A percentile compares a stretch with the other conserved stretches of the same genome.
Conservation (phyloP, 768 basidiomycete species). For the Boletus sensibilis region DNA sequence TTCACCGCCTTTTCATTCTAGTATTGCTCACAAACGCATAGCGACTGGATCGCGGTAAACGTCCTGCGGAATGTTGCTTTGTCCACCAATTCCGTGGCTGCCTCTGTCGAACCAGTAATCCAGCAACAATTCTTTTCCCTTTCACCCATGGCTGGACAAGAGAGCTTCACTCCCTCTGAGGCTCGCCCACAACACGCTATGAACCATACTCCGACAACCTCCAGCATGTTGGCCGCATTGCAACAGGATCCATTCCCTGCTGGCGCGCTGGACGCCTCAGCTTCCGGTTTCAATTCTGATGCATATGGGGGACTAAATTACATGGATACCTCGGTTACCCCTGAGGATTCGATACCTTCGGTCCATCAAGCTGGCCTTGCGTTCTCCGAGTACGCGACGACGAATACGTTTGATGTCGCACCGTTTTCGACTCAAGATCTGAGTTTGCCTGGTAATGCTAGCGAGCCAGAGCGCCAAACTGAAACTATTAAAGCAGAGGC, state of each 20-base stretch:
- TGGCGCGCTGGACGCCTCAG: conserved; percentile 62
- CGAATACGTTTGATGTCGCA: conserved; percentile 67
- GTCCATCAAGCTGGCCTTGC: conserved; percentile 64
- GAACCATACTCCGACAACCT: conserved; percentile 82
- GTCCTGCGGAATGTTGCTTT: conserved; percentile 83
- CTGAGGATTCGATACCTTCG: conserved; percentile 61
- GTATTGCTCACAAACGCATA: conserved; percentile 33
- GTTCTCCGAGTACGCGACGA: conserved; percentile 68
- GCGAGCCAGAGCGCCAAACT: conserved; percentile 61
- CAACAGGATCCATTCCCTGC: conserved; percentile 72
- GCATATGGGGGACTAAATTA: conserved; percentile 70
- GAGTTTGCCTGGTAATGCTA: conserved; percentile 51
- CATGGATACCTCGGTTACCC: conserved; percentile 67
- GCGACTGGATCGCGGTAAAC: conserved; percentile 91
- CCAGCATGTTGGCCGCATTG: conserved; percentile 87
- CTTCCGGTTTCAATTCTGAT: conserved; percentile 63
- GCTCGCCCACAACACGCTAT: conserved; percentile 61
- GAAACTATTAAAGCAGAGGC: conserved; percentile 71
- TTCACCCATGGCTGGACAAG: conserved; percentile 88
- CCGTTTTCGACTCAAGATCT: conserved; percentile 68
- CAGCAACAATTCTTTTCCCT: conserved; percentile 86
- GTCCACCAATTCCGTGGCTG: conserved; percentile 88
- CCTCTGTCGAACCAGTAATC: conserved; percentile 89
- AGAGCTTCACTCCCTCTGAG: conserved; percentile 68
- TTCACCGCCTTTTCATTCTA: conserved; percentile 1